Conservation (phyloP, 257 asterid genomes). For the Asclepias syriaca region DNA sequence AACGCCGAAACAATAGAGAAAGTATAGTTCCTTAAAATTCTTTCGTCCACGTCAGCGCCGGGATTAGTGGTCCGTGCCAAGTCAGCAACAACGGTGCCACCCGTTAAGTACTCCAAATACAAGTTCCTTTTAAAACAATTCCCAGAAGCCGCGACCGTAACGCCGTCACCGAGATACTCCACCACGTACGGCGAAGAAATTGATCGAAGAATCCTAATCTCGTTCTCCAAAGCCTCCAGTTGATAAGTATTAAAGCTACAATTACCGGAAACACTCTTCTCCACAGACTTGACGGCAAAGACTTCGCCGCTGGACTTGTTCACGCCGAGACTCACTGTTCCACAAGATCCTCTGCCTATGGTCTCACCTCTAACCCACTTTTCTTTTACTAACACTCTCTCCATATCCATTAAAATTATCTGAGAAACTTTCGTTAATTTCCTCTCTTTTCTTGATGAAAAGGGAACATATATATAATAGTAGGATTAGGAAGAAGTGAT, state of each 20-base stretch:
- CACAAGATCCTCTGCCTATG: conserved; percentile 54
- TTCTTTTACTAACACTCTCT: background rate
- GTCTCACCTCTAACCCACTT: conserved; percentile 39
- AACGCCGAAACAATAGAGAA: conserved; percentile 56
- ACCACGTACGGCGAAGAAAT: conserved; percentile 55
- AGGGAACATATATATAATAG: no score
- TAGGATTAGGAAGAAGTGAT: background rate
- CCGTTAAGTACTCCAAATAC: conserved; percentile 50
- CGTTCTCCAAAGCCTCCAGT: conserved; percentile 42
- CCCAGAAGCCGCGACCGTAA: background rate
- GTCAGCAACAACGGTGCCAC: conserved; percentile 45
- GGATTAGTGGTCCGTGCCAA: conserved; percentile 5
- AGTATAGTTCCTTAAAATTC: conserved; percentile 20
- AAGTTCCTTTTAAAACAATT: conserved; percentile 29
- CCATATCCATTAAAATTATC: conserved; percentile 9
- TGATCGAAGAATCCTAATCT: conserved; percentile 36
- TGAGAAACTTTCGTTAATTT: background rate
- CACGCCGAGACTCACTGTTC: conserved; percentile 40
- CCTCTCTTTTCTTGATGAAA: background rate
- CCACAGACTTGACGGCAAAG: conserved; percentile 57
- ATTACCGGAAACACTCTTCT: background rate
- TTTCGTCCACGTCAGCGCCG: conserved; percentile 21
- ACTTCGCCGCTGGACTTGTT: conserved; percentile 22
- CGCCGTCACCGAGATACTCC: conserved; percentile 48
- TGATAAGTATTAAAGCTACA: conserved; percentile 26